These are phyloP conservation scores for Ilex asprella DNA, from an alignment of 257 asterid species.

Conservation along the genomic window DNA sequence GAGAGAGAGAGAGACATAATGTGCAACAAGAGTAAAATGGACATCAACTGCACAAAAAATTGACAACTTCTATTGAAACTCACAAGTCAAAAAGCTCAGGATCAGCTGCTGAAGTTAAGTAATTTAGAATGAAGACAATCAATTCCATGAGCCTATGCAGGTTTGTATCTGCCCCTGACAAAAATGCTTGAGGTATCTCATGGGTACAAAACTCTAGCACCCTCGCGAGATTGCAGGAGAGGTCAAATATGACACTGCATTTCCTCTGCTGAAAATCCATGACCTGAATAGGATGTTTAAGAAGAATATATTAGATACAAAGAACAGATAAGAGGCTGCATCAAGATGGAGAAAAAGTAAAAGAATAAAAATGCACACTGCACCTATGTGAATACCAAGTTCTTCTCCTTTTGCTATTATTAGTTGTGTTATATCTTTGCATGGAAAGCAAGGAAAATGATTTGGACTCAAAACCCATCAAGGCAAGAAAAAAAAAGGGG, in stretches of 20 bases:
- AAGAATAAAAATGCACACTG: background rate
- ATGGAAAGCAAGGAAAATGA: too few relatives aligned
- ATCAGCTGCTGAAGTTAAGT: slow-evolving; percentile 64
- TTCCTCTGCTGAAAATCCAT: slow-evolving; percentile 87
- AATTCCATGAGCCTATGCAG: slow-evolving; percentile 81
- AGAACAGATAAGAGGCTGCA: background rate
- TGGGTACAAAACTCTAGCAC: slow-evolving; percentile 79
- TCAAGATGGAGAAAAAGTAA: background rate
- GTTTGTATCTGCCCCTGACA: slow-evolving; percentile 73
- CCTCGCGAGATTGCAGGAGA: slow-evolving; percentile 87
- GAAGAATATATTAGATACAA: slow-evolving; percentile 7
- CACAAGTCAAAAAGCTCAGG: slow-evolving; percentile 83
- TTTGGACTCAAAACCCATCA: too few relatives aligned
- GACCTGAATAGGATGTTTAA: slow-evolving; percentile 36
- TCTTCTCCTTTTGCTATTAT: too few relatives aligned
- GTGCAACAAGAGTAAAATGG: too few relatives aligned
- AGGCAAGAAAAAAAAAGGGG: too few relatives aligned
- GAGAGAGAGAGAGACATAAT: too few relatives aligned
- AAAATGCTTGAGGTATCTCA: slow-evolving; percentile 82
- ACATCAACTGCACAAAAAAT: too few relatives aligned
- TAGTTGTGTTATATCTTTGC: too few relatives aligned
- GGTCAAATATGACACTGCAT: slow-evolving; percentile 83
- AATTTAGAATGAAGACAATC: slow-evolving; percentile 71
- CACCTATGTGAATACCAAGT: background rate
- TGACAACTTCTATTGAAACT: slow-evolving; percentile 21